Evolutionary conservation across 495 filamentous ascomycete genomes (phyloP), one percentile per base, ranked within the genome.

Genomic region (Tuber borchii): DNA sequence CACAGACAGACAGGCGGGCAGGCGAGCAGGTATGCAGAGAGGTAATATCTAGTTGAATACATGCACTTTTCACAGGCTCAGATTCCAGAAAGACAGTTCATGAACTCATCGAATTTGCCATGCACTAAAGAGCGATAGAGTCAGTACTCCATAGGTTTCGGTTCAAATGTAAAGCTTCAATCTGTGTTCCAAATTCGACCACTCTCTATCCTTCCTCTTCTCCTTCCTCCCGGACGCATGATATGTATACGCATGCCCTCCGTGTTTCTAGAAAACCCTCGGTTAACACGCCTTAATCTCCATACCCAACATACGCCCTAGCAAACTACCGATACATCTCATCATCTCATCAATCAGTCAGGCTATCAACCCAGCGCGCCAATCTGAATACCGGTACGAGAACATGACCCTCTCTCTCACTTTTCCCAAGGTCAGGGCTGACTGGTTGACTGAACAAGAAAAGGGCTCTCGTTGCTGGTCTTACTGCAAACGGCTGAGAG

Each of bases 251-350:
- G 56, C 56, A 65, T 65, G 56, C 56, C 26, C 56, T 65, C 56
- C 56, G 56, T 65, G 56, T 65, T 65, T 65, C 56, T 65, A 65
- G 56, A 65, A 65, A 34, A 17, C 56, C 26, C 26, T 65, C 56
- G 56, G 56, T 65, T 34, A 17, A 16, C 56, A 34, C 56, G 56
- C 56, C 56, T 65, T 34, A 17, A 34, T 65, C 56, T 34, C 34
- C 14, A 7, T 31, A 7, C 56, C 26, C 56, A 61, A 26, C 10
- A 3, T 65, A 16, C 3, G 4, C 34, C 22, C 26, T 40, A 40
- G 51, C 9, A 65, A 26, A 31, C 56, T 65, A n/a, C 51, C 51
- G n/a, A 9, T 61, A 65, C 56, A 65, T 65, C 56, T 65, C 56
- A 65, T 34, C 26, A 65, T 34, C 56, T 17, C 51, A 34, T 65